A percentile compares a stretch with the other conserved stretches of the same genome.
These are phyloP conservation scores for Chlorella sorokiniana DNA, from an alignment of 139 green algal genomes.

Conservation along the genomic window DNA sequence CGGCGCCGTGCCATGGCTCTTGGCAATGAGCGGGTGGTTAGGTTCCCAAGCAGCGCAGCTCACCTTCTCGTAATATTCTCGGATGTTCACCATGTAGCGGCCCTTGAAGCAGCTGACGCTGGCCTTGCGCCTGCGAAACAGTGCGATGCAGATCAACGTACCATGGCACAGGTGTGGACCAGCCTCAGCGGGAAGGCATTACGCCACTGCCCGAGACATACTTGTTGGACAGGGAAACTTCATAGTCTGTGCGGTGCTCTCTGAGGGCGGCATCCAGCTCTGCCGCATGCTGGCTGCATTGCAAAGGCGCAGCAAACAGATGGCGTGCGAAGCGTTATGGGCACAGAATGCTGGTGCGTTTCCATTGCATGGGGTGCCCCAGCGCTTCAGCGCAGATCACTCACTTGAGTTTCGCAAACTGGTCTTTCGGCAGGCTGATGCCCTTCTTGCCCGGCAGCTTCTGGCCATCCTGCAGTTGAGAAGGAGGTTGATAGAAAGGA, in stretches of 20 bases:
- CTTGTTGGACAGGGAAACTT: conserved; percentile 24
- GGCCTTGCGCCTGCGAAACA: conserved; percentile 37
- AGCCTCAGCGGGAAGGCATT: not conserved
- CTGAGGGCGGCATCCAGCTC: conserved; percentile 20
- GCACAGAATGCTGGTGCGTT: not conserved
- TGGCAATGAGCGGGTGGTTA: no score
- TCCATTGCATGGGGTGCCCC: not conserved
- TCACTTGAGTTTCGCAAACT: conserved; percentile 39
- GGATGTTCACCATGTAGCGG: conserved; percentile 49
- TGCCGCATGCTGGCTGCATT: not conserved
- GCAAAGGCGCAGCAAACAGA: not conserved
- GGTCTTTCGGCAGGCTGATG: conserved; percentile 56
- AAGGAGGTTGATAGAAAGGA: not conserved
- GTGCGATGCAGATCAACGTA: not conserved
- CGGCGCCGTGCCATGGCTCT: no score
- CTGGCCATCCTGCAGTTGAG: conserved; percentile 45
- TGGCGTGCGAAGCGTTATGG: not conserved
- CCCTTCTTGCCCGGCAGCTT: conserved; percentile 66
- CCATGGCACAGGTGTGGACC: not conserved
- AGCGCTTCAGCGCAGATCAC: not conserved
- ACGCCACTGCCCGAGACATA: not conserved
- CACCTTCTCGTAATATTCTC: conserved; percentile 57
- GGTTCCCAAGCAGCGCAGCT: no score
- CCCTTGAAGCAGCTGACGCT: conserved; percentile 53
- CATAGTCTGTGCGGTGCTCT: not conserved